A percentile compares a stretch with the other conserved stretches of the same genome.
phyloP scores from a whole-genome alignment of 345 rosid genomes.

The Euclidium syriacum region DNA sequence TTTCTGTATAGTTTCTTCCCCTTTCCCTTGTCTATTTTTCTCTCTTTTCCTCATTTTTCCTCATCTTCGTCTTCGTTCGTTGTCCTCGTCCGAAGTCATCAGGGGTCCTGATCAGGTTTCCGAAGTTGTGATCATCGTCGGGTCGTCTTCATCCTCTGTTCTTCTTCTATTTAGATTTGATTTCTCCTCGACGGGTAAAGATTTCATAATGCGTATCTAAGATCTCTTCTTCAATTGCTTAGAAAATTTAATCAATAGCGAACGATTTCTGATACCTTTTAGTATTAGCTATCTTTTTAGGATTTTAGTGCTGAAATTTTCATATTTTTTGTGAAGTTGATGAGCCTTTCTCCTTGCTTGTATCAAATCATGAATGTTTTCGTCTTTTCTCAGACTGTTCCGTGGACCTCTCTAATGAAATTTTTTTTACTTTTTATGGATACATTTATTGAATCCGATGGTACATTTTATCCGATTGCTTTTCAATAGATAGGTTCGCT shows the following conservation, averaged over 20 bases:
- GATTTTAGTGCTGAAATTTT: neutral
- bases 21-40: neutral
- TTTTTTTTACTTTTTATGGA: neutral
- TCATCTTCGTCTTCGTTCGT: conserved; percentile 19
- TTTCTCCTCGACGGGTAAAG: neutral
- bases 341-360: neutral
- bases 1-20: neutral
- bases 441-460: neutral
- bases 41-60: neutral
- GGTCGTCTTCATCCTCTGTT: neutral
- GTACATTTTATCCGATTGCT: neutral
- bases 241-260: neutral
- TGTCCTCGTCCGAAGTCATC: conserved; percentile 26
- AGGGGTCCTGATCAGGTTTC: conserved; percentile 9
- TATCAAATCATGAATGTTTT: neutral
- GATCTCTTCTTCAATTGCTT: conserved; percentile 3
- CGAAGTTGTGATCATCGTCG: conserved; percentile 2
- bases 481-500: neutral
- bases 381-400: neutral
- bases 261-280: neutral
- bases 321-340: neutral
- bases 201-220: conserved; percentile 19
- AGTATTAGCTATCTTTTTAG: neutral
- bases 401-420: neutral
- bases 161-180: neutral